These are phyloP conservation scores for Dioscorea dumetorum DNA, from an alignment of 106 monocot species.

Conservation along the genomic window DNA sequence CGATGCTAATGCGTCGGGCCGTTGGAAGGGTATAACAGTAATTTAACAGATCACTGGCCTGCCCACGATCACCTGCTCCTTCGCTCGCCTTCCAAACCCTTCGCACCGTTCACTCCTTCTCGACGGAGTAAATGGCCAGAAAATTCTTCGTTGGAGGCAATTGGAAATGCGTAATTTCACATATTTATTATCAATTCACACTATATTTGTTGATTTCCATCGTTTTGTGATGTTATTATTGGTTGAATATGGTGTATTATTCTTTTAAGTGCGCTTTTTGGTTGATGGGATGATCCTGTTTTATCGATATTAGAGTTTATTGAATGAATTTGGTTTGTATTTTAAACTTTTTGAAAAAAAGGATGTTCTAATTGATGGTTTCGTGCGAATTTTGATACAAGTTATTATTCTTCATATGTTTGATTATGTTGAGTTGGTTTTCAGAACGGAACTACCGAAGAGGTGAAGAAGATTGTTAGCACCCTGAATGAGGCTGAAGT, in stretches of 20 bases:
- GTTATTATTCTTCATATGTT: background rate
- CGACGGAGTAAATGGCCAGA: slow-evolving; percentile 3
- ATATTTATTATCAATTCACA: background rate
- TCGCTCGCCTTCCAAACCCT: background rate
- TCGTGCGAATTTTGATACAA: no score
- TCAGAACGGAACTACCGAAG: slow-evolving; percentile 37
- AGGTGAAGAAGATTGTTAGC: slow-evolving; percentile 39
- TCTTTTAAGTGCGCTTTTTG: no score
- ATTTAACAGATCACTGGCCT: background rate
- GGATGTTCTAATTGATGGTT: background rate
- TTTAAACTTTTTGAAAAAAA: background rate
- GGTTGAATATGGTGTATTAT: no score
- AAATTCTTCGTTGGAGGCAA: slow-evolving; percentile 15
- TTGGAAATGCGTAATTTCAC: slow-evolving; percentile 9
- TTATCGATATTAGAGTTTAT: no score
- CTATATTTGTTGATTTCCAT: no score
- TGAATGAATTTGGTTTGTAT: no score
- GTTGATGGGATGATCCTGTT: no score
- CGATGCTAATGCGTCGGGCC: background rate
- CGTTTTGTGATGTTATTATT: no score
- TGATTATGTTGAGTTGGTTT: background rate
- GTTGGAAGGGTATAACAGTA: background rate
- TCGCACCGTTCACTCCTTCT: background rate
- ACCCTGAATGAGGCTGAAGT: slow-evolving; percentile 34
- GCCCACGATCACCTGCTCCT: no score